phyloP scores from a whole-genome alignment of 1,284 basidiomycete genomes.

The Hymenochaete sp. region DNA sequence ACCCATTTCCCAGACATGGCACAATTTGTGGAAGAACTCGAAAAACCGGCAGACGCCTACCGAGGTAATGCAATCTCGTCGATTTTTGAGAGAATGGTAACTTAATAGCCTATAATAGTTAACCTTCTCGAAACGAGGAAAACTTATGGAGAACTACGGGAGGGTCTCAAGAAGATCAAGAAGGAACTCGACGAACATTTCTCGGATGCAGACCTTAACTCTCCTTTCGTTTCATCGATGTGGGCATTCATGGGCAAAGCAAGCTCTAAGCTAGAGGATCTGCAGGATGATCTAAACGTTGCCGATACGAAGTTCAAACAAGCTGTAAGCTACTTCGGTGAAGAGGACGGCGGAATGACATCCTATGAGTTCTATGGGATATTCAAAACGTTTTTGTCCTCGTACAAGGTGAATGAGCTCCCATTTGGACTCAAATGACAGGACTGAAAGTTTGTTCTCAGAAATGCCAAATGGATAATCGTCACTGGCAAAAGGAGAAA shows the following conservation, averaged over 20 bases:
- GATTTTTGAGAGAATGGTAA: background rate
- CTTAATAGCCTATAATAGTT: conserved; percentile 34
- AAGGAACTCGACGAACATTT: conserved; percentile 76
- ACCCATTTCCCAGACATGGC: conserved; percentile 88
- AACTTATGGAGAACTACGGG: conserved; percentile 62
- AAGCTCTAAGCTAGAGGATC: conserved; percentile 63
- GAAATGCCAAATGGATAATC: conserved; percentile 83
- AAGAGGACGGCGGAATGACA: conserved; percentile 76
- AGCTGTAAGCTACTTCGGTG: conserved; percentile 83
- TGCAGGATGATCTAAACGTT: conserved; percentile 77
- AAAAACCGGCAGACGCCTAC: conserved; percentile 87
- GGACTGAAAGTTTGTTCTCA: conserved; percentile 26
- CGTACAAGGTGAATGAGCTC: conserved; percentile 61
- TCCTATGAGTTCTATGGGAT: conserved; percentile 89
- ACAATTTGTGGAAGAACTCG: conserved; percentile 82
- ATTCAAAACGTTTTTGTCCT: conserved; percentile 91
- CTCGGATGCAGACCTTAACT: conserved; percentile 56
- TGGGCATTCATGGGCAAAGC: conserved; percentile 78
- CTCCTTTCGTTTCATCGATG: conserved; percentile 83
- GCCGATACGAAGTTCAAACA: conserved; percentile 77
- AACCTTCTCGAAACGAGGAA: conserved; percentile 73
- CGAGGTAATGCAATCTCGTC: conserved; percentile 50
- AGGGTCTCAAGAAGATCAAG: conserved; percentile 70
- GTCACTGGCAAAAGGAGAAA: conserved; percentile 57
- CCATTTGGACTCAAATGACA: conserved; percentile 7